phyloP scores from a whole-genome alignment of 345 rosid species.

The Moricandia arvensis region DNA sequence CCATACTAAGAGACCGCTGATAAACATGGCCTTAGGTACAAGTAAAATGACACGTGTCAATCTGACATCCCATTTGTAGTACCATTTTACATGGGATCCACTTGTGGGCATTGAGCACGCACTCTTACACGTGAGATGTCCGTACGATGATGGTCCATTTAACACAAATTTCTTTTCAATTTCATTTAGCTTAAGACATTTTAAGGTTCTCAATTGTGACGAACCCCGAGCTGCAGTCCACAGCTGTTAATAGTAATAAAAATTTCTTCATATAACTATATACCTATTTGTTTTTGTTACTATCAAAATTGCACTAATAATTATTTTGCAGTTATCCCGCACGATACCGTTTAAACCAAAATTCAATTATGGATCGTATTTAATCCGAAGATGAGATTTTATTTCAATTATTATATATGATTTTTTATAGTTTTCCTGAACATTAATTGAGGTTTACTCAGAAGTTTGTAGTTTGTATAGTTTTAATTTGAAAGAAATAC shows the following conservation, averaged over 20 bases:
- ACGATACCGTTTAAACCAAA: too few species aligned
- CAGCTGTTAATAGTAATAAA: too few species aligned
- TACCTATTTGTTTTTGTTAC: too few species aligned
- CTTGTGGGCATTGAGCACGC: constrained; percentile 22
- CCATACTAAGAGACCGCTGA: too few species aligned
- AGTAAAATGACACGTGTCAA: constrained; percentile 7
- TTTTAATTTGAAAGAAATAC: background rate
- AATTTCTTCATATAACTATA: too few species aligned
- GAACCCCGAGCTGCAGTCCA: too few species aligned
- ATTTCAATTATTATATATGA: background rate
- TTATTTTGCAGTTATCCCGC: too few species aligned
- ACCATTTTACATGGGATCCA: constrained; percentile 13
- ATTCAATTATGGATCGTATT: background rate
- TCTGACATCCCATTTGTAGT: background rate
- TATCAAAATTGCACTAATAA: too few species aligned
- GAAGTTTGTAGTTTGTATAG: background rate
- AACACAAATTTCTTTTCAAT: background rate
- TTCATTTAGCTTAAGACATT: background rate
- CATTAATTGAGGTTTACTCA: background rate
- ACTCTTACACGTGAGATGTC: constrained; percentile 39
- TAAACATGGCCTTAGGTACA: too few species aligned
- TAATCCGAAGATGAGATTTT: background rate
- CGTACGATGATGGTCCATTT: constrained; percentile 31
- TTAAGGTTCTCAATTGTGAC: too few species aligned
- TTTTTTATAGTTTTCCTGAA: background rate